These are phyloP conservation scores for Puccinia novopanici DNA, from an alignment of 1,284 basidiomycete genomes.

Conservation along the genomic window DNA sequence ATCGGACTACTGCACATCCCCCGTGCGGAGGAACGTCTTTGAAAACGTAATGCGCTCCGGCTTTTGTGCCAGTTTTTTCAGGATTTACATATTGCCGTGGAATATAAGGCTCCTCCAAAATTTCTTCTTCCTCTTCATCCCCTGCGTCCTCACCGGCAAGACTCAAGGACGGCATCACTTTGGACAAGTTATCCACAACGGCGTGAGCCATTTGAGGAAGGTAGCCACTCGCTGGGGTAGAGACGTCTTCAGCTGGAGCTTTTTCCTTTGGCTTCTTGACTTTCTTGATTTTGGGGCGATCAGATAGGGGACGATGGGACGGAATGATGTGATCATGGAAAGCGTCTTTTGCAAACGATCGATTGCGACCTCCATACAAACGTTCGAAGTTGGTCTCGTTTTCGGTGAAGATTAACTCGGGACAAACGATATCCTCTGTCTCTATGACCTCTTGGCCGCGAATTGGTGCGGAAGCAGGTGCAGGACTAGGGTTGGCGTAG, in stretches of 20 bases:
- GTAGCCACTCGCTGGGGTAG: conserved; percentile 50
- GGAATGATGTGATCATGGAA: conserved; percentile 96
- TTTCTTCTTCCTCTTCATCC: conserved; percentile 63
- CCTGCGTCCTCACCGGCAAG: conserved; percentile 57
- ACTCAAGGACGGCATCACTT: conserved; percentile 43
- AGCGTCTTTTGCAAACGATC: conserved; percentile 89
- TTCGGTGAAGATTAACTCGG: conserved; percentile 86
- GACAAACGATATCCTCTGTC: conserved; percentile 72
- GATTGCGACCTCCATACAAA: conserved; percentile 84
- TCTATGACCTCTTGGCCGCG: conserved; percentile 65
- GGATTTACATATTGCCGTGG: conserved; percentile 75
- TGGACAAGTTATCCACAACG: conserved; percentile 43
- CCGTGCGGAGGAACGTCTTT: conserved; percentile 81
- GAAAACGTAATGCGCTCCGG: conserved; percentile 88
- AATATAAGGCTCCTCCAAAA: conserved; percentile 61
- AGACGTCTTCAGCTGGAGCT: conserved; percentile 56
- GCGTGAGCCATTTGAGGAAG: conserved; percentile 52
- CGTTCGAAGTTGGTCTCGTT: conserved; percentile 95
- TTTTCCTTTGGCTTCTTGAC: conserved; percentile 38
- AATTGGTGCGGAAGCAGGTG: conserved; percentile 72
- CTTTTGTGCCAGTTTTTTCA: conserved; percentile 83
- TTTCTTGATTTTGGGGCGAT: conserved; percentile 47
- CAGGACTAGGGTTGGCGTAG: conserved; percentile 87
- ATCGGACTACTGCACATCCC: conserved; percentile 89
- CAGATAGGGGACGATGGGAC: conserved; percentile 69